Base-by-base conservation (phyloP, 2,329 filamentous ascomycete genomes). In the Alternaria consortialis region DNA sequence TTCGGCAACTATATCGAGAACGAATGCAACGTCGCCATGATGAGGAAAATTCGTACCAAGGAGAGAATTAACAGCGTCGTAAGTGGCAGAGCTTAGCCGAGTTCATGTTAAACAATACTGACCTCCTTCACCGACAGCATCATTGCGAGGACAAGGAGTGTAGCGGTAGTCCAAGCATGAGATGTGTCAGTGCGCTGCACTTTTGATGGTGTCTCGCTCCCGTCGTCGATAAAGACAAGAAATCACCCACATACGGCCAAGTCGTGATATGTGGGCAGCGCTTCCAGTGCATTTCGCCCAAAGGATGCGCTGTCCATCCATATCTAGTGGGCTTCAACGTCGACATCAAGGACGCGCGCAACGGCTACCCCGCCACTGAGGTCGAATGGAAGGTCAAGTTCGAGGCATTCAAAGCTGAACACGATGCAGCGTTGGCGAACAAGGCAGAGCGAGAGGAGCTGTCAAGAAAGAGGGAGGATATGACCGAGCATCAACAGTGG, bases 261-360 rank as follows among this genome's bases (percentile, higher is more conserved):
- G 55, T 53, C 7, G 53, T 57, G 6, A 55, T 60, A 12, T 56
- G 53, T 44, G 60, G 63, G 5, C 47, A 56, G 42, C 53, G 56
- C 12, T 65, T 63, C 31, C 17, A 62, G 12, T 54, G 60, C 3
- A 43, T 63, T 1, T 57, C 60, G 1, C 52, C 56, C 0, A 40
- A 53, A 29, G 60, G 63, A 32, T 65, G 63, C 34, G 43, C 48
- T 13, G 43, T 34, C 15, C 63, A 65, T 27, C 56, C 42, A 6
- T 65, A 60, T 56, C 47, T 25, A 6, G 42, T 34, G 13, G 63
- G 51, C 17, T 63, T 50, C 53, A 65, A 65, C n/a, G 34, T 54
- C 20, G 31, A 47, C 12, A 36, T 60, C 32, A 65, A 63, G 25
- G 54, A 64, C 31, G 58, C 46, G 25, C 58, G 58, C n/a, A 61